Percentiles rank a stretch among this genome's conserved stretches.
These are phyloP conservation scores for Marchantia paleacea DNA, from an alignment of 225 moss, liverwort and hornwort genomes.

Conservation along the genomic window DNA sequence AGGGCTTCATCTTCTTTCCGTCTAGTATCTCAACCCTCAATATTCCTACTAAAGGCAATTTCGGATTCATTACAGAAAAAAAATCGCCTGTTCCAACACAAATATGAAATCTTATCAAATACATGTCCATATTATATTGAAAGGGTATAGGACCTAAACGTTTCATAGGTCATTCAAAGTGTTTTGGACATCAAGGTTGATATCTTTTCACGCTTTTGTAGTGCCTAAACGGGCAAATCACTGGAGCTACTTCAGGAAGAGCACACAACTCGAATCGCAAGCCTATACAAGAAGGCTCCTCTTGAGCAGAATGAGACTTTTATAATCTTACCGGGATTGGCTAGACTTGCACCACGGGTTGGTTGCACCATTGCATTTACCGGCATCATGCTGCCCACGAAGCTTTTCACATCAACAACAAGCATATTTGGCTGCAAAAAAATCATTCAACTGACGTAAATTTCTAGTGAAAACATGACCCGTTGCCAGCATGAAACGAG, in stretches of 20 bases:
- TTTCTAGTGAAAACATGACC: background rate
- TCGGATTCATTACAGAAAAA: slow-evolving; percentile 47
- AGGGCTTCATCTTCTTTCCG: slow-evolving; percentile 61
- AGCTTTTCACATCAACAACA: slow-evolving; percentile 69
- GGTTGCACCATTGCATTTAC: slow-evolving; percentile 30
- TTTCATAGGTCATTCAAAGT: no score
- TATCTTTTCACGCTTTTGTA: background rate
- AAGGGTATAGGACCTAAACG: background rate
- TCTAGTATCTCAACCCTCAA: slow-evolving; percentile 66
- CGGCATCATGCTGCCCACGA: slow-evolving; percentile 63
- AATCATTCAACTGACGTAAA: background rate
- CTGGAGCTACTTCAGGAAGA: no score
- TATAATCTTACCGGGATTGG: background rate
- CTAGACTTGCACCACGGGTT: background rate
- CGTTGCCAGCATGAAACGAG: no score
- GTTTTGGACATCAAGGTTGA: background rate
- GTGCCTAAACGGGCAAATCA: no score
- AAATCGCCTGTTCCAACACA: slow-evolving; percentile 47
- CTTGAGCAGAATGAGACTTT: background rate
- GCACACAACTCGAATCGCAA: background rate
- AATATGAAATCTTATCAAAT: background rate
- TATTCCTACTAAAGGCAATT: slow-evolving; percentile 41
- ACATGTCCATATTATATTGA: background rate
- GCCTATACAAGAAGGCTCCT: background rate
- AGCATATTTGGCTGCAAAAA: slow-evolving; percentile 67